Conservation (phyloP, 371 early-diverging fungal genomes). For the Funneliformis caledonium region DNA sequence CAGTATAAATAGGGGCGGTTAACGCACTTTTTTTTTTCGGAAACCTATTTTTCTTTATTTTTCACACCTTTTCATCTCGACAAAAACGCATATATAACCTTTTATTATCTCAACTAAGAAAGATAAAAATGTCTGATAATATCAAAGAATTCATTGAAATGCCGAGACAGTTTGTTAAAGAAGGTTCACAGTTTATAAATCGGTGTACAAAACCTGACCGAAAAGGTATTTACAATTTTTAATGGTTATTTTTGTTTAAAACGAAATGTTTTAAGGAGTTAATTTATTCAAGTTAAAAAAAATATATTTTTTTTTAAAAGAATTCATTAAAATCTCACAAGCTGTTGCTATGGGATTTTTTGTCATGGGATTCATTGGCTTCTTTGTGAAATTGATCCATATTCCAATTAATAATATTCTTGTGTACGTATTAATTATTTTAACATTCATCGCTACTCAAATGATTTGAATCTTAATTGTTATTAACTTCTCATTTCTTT, state of each 20-base stretch:
- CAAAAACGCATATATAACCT: too few relatives aligned
- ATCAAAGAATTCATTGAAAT: constrained; percentile 64
- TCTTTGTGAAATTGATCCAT: constrained; percentile 97
- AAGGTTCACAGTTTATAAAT: constrained; percentile 87
- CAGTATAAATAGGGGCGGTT: too few relatives aligned
- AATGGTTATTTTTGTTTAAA: background rate
- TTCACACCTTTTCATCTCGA: too few relatives aligned
- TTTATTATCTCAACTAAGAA: too few relatives aligned
- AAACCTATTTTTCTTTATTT: too few relatives aligned
- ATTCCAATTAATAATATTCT: constrained; percentile 99
- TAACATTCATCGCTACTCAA: background rate
- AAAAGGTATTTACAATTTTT: constrained; percentile 67
- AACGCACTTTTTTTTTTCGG: too few relatives aligned
- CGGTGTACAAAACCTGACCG: constrained; percentile 96
- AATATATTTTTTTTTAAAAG: constrained; percentile 51
- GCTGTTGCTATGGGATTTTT: constrained; percentile 97
- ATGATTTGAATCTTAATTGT: background rate
- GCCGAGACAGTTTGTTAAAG: constrained; percentile 91
- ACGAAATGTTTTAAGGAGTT: background rate
- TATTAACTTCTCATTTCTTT: background rate
- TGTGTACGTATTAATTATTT: constrained; percentile 59
- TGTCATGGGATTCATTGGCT: constrained; percentile 97
- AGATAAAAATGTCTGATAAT: constrained; percentile 46
- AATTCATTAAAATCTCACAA: constrained; percentile 91
- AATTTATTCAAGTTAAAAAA: background rate